These are phyloP conservation scores for Halteria grandinella DNA, from an alignment of 73 alveolate genomes.

Conservation along the genomic window DNA sequence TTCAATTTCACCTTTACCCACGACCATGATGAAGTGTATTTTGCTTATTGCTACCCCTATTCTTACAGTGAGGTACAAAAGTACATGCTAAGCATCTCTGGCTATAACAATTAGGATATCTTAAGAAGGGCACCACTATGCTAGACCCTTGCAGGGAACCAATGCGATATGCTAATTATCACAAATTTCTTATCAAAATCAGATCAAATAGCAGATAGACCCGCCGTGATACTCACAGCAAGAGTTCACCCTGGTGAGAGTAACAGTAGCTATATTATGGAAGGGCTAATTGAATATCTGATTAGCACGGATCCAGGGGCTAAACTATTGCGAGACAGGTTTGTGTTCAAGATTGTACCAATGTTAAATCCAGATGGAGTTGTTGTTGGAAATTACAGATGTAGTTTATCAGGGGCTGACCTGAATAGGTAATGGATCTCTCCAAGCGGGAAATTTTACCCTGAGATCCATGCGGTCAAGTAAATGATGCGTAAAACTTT, in stretches of 20 bases:
- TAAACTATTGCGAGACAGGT: slow-evolving; percentile 71
- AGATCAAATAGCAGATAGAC: slow-evolving; percentile 47
- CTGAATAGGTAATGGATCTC: slow-evolving; percentile 98
- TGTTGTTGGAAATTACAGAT: slow-evolving; percentile 96
- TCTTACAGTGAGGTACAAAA: slow-evolving; percentile 8
- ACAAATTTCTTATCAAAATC: slow-evolving; percentile 27
- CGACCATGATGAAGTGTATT: not conserved
- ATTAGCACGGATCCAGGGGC: slow-evolving; percentile 92
- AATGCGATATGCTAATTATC: slow-evolving; percentile 5
- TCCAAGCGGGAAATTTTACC: slow-evolving; percentile 90
- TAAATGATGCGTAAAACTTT: slow-evolving; percentile 90
- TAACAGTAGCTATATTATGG: slow-evolving; percentile 82
- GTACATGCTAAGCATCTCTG: too few relatives aligned
- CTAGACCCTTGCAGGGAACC: slow-evolving; percentile 4
- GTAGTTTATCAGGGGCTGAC: slow-evolving; percentile 98
- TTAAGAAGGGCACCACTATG: slow-evolving; percentile 8
- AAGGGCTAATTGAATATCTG: slow-evolving; percentile 89
- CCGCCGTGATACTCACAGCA: slow-evolving; percentile 75
- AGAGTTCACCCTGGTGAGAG: slow-evolving; percentile 95
- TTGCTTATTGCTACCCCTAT: slow-evolving; percentile 21
- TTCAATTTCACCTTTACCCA: not conserved
- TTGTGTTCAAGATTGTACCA: slow-evolving; percentile 95
- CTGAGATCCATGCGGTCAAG: slow-evolving; percentile 85
- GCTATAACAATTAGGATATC: not conserved
- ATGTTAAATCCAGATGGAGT: slow-evolving; percentile 99